phyloP scores from a whole-genome alignment of 192 early-diverging fungal genomes.

The Coemansia sp. region DNA sequence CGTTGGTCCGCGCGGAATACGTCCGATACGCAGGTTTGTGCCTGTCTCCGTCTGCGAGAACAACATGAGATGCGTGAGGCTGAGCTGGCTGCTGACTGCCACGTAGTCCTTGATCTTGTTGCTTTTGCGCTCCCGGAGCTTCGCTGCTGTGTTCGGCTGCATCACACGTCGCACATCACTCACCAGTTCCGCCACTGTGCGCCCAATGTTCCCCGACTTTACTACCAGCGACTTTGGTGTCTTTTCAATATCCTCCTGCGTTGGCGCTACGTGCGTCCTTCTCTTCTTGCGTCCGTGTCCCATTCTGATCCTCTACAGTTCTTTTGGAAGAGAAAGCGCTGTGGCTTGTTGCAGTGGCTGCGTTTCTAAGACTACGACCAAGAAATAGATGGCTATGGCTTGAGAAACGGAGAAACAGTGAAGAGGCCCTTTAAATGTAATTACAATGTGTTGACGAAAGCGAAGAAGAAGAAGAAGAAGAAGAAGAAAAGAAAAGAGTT shows the following conservation, averaged over 20 bases:
- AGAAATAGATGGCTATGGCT: too few relatives aligned
- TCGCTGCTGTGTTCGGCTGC: constrained; percentile 93
- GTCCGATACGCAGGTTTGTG: constrained; percentile 81
- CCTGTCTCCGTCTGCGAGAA: constrained; percentile 81
- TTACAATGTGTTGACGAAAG: too few relatives aligned
- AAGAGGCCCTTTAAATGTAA: too few relatives aligned
- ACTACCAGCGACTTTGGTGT: constrained; percentile 90
- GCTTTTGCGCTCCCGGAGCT: constrained; percentile 83
- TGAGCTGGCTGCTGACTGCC: constrained; percentile 76
- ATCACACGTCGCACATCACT: constrained; percentile 81
- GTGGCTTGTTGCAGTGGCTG: neutral
- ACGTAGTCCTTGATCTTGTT: constrained; percentile 96
- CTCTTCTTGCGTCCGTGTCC: constrained; percentile 49
- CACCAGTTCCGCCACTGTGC: constrained; percentile 75
- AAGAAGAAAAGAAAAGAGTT: too few relatives aligned
- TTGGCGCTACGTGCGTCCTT: constrained; percentile 53
- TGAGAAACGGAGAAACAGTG: too few relatives aligned
- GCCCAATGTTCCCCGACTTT: constrained; percentile 80
- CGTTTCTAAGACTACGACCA: too few relatives aligned
- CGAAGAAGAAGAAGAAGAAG: too few relatives aligned
- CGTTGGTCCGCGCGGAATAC: constrained; percentile 91
- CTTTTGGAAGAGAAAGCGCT: neutral
- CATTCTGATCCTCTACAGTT: constrained; percentile 9
- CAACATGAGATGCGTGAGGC: constrained; percentile 85
- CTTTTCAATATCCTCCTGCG: constrained; percentile 56